Base-by-base conservation (phyloP, 305 asterid species). In the Salvia sclarea region DNA sequence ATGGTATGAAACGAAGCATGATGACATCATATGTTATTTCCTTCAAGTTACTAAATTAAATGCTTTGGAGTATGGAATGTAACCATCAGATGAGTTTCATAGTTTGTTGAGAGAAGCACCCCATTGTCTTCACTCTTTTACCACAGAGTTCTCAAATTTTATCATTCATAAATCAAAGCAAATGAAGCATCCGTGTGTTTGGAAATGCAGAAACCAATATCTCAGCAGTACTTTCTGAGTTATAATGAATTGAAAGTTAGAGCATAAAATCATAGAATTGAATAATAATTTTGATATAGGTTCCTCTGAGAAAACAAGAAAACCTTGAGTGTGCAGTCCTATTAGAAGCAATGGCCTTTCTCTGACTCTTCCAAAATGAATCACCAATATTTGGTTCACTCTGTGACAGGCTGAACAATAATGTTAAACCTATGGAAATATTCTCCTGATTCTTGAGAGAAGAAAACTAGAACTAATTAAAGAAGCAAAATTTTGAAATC, bases 271-370 rank as follows among this genome's bases (percentile, higher is more conserved):
- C 44, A 24, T 52, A 40, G 33, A 69, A 59, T 45, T 47, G 55
- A 54, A 28, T 28, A 3, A 28, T 28, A 47, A 21, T 21, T 30
- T 49, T 48, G 11, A 66, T 50, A 67, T 58, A 62, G 14, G 18
- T 68, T 72, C 35, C 56, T 8, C 64, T n/a, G 63, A 72, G 65
- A 21, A 69, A 31, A 54, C 44, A 65, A 76, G 53, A 61, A 67
- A 70, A 94, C 99, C 99, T 94, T 81, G 99, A 88, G 78, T 96
- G 86, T 68, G 99, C 95, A 72, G 97, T 88, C 85, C 95, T 83
- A 68, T 79, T 88, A 78, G 90, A 96, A 48, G 91, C 84, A 81
- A 88, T 85, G 65, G 75, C 91, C 79, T 91, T 87, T 72, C 94
- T 86, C 84, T 88, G 80, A 84, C 96, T 85, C 87, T 91, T 89